These are phyloP conservation scores for Austroboletus sp. DNA, from an alignment of 1,284 basidiomycete species.

Conservation along the genomic window DNA sequence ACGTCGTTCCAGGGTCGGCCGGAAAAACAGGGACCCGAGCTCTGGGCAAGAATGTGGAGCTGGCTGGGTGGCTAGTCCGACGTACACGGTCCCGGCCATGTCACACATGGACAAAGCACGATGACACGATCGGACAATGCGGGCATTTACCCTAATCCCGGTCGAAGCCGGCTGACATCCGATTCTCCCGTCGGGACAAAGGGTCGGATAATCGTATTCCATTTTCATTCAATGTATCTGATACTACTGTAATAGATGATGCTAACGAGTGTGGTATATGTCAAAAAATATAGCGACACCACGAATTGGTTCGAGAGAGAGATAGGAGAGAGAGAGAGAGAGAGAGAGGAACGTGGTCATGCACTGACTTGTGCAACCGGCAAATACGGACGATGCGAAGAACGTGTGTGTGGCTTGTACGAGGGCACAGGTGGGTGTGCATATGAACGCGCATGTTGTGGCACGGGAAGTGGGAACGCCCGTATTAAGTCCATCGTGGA, in stretches of 20 bases:
- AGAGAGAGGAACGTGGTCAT: conserved; percentile 11
- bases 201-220: background rate
- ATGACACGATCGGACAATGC: background rate
- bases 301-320: conserved; percentile 12
- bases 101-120: background rate
- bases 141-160: background rate
- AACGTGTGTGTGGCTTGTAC: conserved; percentile 26
- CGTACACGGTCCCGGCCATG: background rate
- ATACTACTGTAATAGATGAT: conserved; percentile 6
- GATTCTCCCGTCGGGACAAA: background rate
- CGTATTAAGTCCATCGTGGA: conserved; percentile 32
- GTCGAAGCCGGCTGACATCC: background rate
- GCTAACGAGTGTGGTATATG: conserved; percentile 23
- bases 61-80: background rate
- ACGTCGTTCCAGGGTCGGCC: background rate
- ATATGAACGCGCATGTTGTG: conserved; percentile 13
- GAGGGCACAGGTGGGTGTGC: conserved; percentile 16
- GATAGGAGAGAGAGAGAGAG: background rate
- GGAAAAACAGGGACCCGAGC: background rate
- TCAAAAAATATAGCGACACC: conserved; percentile 34
- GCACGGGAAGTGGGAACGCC: conserved; percentile 27
- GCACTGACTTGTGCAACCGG: conserved; percentile 23
- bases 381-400: conserved; percentile 23
- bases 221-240: conserved; percentile 7
- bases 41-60: background rate